Conservation (phyloP, 441 rosid species). For the Erodium moschatum region DNA sequence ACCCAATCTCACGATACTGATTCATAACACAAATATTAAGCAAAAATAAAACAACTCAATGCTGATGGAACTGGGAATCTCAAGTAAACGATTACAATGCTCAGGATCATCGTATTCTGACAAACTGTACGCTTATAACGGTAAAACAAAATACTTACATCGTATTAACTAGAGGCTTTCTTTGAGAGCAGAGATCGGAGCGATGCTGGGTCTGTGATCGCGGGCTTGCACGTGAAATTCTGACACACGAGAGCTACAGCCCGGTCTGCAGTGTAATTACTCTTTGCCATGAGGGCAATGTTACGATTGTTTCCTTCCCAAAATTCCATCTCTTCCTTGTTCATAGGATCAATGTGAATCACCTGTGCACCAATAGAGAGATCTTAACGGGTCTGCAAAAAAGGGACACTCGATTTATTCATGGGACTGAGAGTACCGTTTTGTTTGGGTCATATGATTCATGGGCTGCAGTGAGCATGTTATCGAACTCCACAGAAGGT, state of each 20-base stretch:
- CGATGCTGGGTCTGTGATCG: slow-evolving; percentile 37
- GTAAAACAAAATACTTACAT: neutral
- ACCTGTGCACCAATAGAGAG: slow-evolving; percentile 36
- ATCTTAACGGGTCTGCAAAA: neutral
- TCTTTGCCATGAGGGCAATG: slow-evolving; percentile 55
- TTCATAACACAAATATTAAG: too few relatives aligned
- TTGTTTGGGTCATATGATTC: slow-evolving; percentile 62
- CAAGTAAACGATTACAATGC: too few relatives aligned
- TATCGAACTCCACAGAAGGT: slow-evolving; percentile 39
- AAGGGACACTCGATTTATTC: neutral
- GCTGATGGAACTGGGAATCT: too few relatives aligned
- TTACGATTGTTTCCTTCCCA: slow-evolving; percentile 60
- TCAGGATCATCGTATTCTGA: too few relatives aligned
- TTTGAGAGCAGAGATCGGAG: slow-evolving; percentile 48
- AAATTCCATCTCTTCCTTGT: slow-evolving; percentile 52
- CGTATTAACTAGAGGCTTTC: slow-evolving; percentile 20
- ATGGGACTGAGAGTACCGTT: slow-evolving; percentile 34
- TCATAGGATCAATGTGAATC: slow-evolving; percentile 62
- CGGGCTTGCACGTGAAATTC: slow-evolving; percentile 71
- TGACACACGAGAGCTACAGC: slow-evolving; percentile 80
- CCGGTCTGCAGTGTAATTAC: slow-evolving; percentile 37
- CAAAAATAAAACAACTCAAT: too few relatives aligned
- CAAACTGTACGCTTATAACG: too few relatives aligned
- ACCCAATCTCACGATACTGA: too few relatives aligned
- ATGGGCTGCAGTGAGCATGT: slow-evolving; percentile 72